Evolutionary conservation across 257 asterid genomes (phyloP).

Genomic region (Ocimum tenuiflorum): DNA sequence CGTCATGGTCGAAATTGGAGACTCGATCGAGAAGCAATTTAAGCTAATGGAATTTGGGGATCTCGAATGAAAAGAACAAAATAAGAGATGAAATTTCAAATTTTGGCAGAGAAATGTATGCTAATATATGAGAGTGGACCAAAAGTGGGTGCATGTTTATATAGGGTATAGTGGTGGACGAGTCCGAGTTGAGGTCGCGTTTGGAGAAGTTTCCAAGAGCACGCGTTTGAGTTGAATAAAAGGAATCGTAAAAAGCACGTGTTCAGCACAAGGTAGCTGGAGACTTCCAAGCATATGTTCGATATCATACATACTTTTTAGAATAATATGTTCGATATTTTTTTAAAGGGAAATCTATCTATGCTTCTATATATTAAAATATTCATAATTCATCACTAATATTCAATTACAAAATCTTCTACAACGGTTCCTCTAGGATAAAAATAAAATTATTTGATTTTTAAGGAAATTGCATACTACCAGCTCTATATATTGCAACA

Average conservation of each 20-base stretch:
- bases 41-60: not conserved
- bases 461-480: no score
- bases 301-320: no score
- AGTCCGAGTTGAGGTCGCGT: constrained; percentile 18
- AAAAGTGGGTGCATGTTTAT: not conserved
- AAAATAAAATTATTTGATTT: no score
- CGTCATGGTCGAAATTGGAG: constrained; percentile 6
- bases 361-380: no score
- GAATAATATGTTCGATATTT: no score
- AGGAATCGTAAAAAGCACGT: not conserved
- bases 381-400: no score
- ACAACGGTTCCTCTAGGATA: no score
- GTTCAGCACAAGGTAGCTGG: not conserved
- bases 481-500: no score
- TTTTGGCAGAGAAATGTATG: not conserved
- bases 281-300: not conserved
- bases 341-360: no score
- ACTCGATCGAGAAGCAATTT: not conserved
- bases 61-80: not conserved
- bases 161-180: constrained; percentile 2
- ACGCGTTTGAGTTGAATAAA: not conserved
- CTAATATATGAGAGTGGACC: no score
- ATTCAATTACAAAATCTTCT: no score
- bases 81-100: not conserved
- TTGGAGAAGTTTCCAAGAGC: constrained; percentile 22